These are phyloP conservation scores for Naematelia encephala DNA, from an alignment of 768 basidiomycete species.

Conservation along the genomic window DNA sequence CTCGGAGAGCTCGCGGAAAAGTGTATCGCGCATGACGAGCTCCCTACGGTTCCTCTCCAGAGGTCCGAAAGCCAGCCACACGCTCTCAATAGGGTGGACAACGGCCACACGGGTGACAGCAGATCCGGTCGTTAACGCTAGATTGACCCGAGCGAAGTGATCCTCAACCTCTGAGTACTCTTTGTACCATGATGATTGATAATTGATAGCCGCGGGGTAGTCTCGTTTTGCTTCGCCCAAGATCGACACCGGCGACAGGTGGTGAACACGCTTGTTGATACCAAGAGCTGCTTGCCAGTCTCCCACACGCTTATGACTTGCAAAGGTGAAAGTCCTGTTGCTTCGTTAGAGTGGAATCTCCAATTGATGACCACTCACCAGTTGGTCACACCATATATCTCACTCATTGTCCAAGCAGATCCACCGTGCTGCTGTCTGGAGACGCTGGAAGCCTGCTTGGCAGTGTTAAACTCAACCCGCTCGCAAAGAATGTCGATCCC, in stretches of 20 bases:
- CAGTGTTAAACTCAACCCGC: too few species aligned
- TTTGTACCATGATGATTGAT: constrained; percentile 38
- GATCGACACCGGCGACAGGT: constrained; percentile 31
- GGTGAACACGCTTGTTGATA: neutral
- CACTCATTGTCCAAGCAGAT: too few species aligned
- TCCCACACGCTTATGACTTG: constrained; percentile 38
- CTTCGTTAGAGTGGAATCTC: too few species aligned
- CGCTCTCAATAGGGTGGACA: constrained; percentile 41
- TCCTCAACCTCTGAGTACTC: constrained; percentile 34
- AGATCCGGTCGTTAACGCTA: constrained; percentile 27
- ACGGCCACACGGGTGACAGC: constrained; percentile 35
- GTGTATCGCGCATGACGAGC: constrained; percentile 22
- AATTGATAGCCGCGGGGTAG: constrained; percentile 37
- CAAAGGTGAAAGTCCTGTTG: constrained; percentile 31
- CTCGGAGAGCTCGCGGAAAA: constrained; percentile 28
- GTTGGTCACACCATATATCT: too few species aligned
- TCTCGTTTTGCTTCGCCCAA: constrained; percentile 38
- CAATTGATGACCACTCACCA: too few species aligned
- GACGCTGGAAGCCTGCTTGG: too few species aligned
- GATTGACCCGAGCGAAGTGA: constrained; percentile 34
- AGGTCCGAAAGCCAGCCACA: constrained; percentile 36
- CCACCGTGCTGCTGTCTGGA: too few species aligned
- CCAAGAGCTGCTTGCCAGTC: constrained; percentile 39
- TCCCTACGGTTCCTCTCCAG: constrained; percentile 25
- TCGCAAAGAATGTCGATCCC: too few species aligned